A percentile compares a stretch with the other conserved stretches of the same genome.
Conservation (phyloP, 345 rosid species). For the Xanthoceras sorbifolium region DNA sequence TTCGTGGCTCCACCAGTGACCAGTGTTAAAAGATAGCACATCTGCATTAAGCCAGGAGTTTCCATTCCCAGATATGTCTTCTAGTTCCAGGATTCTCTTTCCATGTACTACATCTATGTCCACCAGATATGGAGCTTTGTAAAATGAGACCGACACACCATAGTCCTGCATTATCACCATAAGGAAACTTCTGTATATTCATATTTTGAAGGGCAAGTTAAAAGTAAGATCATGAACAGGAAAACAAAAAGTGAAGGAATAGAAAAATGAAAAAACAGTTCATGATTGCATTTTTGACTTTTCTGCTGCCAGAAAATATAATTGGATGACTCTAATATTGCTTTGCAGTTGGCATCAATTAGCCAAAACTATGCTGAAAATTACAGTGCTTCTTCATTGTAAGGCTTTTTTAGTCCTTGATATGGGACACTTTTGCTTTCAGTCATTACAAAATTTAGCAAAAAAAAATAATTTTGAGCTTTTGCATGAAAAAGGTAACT, state of each 20-base stretch:
- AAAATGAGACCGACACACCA: conserved; percentile 64
- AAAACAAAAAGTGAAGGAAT: conserved; percentile 3
- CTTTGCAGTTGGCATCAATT: conserved; percentile 38
- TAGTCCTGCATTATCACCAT: conserved; percentile 56
- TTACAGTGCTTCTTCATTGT: neutral
- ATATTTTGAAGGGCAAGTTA: no score
- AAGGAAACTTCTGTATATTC: neutral
- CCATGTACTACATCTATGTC: conserved; percentile 78
- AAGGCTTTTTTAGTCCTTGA: neutral
- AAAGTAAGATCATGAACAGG: neutral
- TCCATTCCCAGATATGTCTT: conserved; percentile 68
- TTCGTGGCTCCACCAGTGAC: conserved; percentile 95
- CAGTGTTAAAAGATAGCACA: conserved; percentile 80
- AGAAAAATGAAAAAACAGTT: neutral
- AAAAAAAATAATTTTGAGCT: neutral
- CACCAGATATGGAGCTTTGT: conserved; percentile 81
- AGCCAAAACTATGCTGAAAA: neutral
- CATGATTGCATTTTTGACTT: conserved; percentile 1
- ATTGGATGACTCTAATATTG: conserved; percentile 7
- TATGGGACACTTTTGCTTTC: conserved; percentile 2
- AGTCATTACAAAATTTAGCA: neutral
- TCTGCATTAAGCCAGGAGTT: conserved; percentile 68
- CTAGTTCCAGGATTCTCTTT: conserved; percentile 65
- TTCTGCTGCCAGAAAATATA: neutral
- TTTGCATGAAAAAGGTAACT: neutral